Evolutionary conservation across 2,329 filamentous ascomycete genomes (phyloP), one percentile per base, ranked within the genome.

Genomic region (Grosmannia clavigera): DNA sequence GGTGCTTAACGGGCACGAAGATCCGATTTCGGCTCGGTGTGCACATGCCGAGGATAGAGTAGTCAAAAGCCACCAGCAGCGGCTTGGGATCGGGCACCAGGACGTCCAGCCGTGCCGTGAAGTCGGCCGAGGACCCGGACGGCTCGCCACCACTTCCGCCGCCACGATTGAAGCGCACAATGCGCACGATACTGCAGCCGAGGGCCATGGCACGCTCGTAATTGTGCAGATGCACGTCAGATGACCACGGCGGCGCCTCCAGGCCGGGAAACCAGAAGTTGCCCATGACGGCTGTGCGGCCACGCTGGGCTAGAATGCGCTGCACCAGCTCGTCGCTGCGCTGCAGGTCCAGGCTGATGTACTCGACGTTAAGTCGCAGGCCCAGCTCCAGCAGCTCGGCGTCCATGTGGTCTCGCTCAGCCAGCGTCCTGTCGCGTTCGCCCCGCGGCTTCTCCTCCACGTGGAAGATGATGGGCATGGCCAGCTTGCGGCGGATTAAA

Each of bases 361-460:
- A 88, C 58, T 87, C 85, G 2, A 86, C 83, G 1, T 81, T 83
- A 53, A 88, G 75, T 16, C 85, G 81, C 27, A 88, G 71, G 5
- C 84, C 85, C 63, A 87, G 82, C 50, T 81, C 76, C 27, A 87
- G 74, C 33, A 87, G 71, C 59, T 80, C 76, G 16, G 82, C 70
- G 65, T 87, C 86, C 58, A 74, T 69, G 7, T 68, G 57, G 58
- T 75, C 69, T 60, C 69, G 73, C 62, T 77, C 74, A 14, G 73
- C 71, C 3, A 67, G 64, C 2, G 70, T 50, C 38, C 74, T 68
- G 48, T 68, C 68, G n/a, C 73, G 70, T 65, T 76, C 74, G 48
- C 73, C 74, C 27, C 74, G 73, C 0, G 75, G 75, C 46, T 72
- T 71, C 59, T 80, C 77, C 66, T 84, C 80, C 25, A 83, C 76